Evolutionary conservation across 2,329 filamentous ascomycete species (phyloP).

Genomic region (Domatiomyces globalis): DNA sequence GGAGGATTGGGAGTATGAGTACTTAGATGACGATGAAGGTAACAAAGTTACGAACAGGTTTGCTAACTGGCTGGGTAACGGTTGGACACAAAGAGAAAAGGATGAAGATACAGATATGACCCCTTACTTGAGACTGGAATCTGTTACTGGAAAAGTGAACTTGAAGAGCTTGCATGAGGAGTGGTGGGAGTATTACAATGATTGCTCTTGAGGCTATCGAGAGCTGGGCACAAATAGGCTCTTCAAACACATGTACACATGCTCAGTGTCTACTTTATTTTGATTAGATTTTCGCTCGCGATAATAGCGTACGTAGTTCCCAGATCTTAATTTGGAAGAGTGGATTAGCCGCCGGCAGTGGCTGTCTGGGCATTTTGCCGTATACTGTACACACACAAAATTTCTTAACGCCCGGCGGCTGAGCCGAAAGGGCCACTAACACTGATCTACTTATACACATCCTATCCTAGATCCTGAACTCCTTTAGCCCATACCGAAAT

Average conservation of each 20-base stretch:
- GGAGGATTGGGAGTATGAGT: constrained; percentile 15
- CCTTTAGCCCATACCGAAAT: no score
- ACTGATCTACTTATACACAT: no score
- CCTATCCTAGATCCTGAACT: no score
- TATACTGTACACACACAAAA: constrained; percentile 16
- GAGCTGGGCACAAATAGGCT: background rate
- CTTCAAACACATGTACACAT: no score
- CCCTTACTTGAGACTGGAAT: constrained; percentile 7
- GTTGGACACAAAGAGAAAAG: constrained; percentile 10
- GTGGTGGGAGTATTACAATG: constrained; percentile 8
- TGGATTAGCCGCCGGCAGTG: no score
- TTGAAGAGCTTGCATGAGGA: constrained; percentile 11
- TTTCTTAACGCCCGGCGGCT: constrained; percentile 19
- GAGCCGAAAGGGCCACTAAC: constrained; percentile 20
- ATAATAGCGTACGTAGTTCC: no score
- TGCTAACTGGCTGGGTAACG: constrained; percentile 11
- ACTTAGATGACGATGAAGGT: constrained; percentile 3
- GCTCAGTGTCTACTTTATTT: no score
- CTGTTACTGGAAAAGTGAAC: constrained; percentile 5
- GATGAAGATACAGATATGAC: constrained; percentile 9
- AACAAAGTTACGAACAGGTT: constrained; percentile 4
- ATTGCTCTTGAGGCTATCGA: background rate
- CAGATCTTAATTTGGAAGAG: no score
- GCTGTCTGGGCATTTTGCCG: no score
- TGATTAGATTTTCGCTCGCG: no score